Evolutionary conservation across 192 early-diverging fungal genomes (phyloP).

Genomic region (Phlyctochytrium bullatum): DNA sequence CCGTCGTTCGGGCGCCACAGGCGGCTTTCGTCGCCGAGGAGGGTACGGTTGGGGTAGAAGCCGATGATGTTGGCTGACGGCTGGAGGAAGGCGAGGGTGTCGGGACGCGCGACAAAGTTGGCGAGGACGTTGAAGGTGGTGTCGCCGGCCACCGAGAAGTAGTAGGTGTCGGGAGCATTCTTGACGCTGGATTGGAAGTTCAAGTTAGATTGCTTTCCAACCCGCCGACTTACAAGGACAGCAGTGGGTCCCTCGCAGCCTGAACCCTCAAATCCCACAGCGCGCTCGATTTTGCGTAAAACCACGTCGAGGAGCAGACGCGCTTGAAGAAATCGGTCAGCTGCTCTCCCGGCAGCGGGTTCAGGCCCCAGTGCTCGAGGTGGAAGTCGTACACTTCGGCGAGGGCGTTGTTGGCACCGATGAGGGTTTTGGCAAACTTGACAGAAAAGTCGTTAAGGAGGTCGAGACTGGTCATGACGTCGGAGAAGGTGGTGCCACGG

Average conservation of each 20-base stretch:
- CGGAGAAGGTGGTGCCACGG: constrained; percentile 17
- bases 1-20: constrained; percentile 24
- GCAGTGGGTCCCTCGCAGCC: background rate
- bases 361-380: constrained; percentile 24
- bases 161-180: constrained; percentile 17
- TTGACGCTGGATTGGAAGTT: too few species aligned
- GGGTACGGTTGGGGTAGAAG: constrained; percentile 10
- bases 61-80: constrained; percentile 12
- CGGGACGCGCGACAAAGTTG: background rate
- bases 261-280: constrained; percentile 17
- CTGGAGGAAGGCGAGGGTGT: constrained; percentile 1
- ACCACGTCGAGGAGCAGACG: constrained; percentile 12
- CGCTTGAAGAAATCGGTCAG: constrained; percentile 14
- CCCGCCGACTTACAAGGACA: too few species aligned
- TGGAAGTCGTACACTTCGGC: constrained; percentile 14
- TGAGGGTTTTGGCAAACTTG: background rate
- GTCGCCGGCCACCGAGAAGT: constrained; percentile 17
- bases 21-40: background rate
- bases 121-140: constrained; percentile 1
- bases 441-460: constrained; percentile 1
- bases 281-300: constrained; percentile 5
- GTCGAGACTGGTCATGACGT: constrained; percentile 5
- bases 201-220: too few species aligned
- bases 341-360: background rate
- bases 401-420: constrained; percentile 15